Evolutionary conservation across 2,329 filamentous ascomycete species (phyloP).

Genomic region (Colletotrichum tabaci): DNA sequence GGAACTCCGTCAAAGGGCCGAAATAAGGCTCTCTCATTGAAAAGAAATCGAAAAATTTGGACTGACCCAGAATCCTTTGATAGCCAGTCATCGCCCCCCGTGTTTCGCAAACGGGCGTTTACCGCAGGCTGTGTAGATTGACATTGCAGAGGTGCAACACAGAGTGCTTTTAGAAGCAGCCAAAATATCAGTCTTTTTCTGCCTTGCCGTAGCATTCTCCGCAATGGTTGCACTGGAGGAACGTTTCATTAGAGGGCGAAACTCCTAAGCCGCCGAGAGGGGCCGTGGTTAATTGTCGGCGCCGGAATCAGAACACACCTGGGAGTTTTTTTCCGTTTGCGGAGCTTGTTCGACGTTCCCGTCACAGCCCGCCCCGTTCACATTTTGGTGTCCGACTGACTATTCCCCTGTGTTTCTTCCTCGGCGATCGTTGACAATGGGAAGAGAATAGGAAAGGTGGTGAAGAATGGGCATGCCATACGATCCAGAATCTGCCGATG

Average conservation of each 20-base stretch:
- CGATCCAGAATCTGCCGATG: no score
- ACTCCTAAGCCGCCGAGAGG: background rate
- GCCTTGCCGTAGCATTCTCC: background rate
- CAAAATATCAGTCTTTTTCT: background rate
- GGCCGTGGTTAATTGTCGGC: no score
- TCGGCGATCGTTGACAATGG: no score
- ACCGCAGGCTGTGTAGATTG: background rate
- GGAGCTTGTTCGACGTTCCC: background rate
- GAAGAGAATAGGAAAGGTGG: no score
- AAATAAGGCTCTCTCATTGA: background rate
- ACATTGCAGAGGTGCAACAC: background rate
- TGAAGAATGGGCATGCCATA: no score
- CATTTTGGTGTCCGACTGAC: no score
- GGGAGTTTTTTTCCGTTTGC: no score
- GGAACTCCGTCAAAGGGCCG: background rate
- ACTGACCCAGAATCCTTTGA: background rate
- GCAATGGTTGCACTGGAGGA: rapidly evolving
- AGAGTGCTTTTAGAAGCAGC: background rate
- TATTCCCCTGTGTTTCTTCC: no score
- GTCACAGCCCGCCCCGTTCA: no score
- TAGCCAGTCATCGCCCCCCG: no score
- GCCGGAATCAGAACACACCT: no score
- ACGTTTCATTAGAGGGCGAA: background rate
- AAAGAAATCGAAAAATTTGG: background rate
- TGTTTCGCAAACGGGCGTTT: background rate